These are phyloP conservation scores for Erodium texanum DNA, from an alignment of 441 rosid species.

Conservation along the genomic window DNA sequence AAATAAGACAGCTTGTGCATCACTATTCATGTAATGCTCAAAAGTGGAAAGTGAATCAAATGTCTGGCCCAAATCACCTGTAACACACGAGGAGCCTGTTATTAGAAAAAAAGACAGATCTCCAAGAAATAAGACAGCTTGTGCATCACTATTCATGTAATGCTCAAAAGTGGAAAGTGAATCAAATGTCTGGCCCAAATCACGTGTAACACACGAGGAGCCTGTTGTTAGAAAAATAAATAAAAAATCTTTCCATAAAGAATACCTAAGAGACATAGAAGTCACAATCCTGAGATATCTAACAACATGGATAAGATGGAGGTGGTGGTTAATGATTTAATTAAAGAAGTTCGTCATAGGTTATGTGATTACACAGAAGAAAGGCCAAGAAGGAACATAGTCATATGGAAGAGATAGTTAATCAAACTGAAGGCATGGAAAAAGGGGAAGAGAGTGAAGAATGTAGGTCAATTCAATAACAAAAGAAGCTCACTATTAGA, in stretches of 20 bases:
- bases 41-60: constrained; percentile 67
- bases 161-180: constrained; percentile 65
- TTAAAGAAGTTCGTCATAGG: too few relatives aligned
- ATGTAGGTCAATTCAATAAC: too few relatives aligned
- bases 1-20: constrained; percentile 51
- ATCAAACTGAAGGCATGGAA: too few relatives aligned
- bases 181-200: constrained; percentile 72
- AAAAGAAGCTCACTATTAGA: too few relatives aligned
- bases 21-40: constrained; percentile 57
- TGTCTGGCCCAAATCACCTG: constrained; percentile 78
- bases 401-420: too few relatives aligned
- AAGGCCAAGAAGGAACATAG: too few relatives aligned
- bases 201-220: constrained; percentile 34
- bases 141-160: constrained; percentile 56
- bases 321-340: too few relatives aligned
- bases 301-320: too few relatives aligned
- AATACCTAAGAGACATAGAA: constrained; percentile 3
- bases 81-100: constrained; percentile 7
- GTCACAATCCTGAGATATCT: constrained; percentile 1
- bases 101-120: constrained; percentile 46
- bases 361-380: too few relatives aligned
- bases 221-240: background rate
- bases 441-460: too few relatives aligned
- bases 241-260: background rate
- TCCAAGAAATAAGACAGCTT: constrained; percentile 57